Evolutionary conservation across 1,284 basidiomycete species (phyloP).

Genomic region (Calocybe gambosa): DNA sequence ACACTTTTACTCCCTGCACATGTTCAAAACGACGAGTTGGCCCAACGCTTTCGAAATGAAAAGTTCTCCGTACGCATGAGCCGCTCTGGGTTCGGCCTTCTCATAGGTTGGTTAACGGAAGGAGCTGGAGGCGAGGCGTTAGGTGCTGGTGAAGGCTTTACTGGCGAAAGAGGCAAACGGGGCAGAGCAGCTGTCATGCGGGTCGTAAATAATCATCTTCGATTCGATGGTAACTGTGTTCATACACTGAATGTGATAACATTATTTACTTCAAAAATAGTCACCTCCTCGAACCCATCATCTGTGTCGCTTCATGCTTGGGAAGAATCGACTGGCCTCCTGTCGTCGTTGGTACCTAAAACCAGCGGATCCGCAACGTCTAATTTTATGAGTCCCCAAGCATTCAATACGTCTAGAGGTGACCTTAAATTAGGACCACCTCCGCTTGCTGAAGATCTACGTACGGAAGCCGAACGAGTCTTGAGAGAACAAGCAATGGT

Average conservation of each 20-base stretch:
- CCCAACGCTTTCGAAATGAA: conserved; percentile 83
- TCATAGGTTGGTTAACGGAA: conserved; percentile 95
- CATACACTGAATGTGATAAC: conserved; percentile 3
- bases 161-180: conserved; percentile 74
- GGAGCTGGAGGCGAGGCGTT: conserved; percentile 83
- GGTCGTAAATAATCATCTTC: conserved; percentile 90
- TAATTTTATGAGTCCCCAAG: conserved; percentile 47
- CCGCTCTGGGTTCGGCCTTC: conserved; percentile 84
- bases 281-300: conserved; percentile 66
- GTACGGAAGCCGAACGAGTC: conserved; percentile 71
- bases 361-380: conserved; percentile 34
- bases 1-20: conserved; percentile 82
- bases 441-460: conserved; percentile 74
- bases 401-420: conserved; percentile 70
- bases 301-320: conserved; percentile 57
- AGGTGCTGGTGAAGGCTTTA: conserved; percentile 77
- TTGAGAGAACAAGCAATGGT: conserved; percentile 67
- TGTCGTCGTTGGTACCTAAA: conserved; percentile 72
- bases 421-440: conserved; percentile 80
- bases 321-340: conserved; percentile 79
- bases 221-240: conserved; percentile 72
- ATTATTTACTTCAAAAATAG: conserved; percentile 33
- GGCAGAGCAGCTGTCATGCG: conserved; percentile 83
- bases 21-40: conserved; percentile 78
- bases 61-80: conserved; percentile 91